Evolutionary conservation across 108 stramenopile genomes (phyloP), one percentile per base, ranked within the genome.

Genomic region (Asterionellopsis glacialis): DNA sequence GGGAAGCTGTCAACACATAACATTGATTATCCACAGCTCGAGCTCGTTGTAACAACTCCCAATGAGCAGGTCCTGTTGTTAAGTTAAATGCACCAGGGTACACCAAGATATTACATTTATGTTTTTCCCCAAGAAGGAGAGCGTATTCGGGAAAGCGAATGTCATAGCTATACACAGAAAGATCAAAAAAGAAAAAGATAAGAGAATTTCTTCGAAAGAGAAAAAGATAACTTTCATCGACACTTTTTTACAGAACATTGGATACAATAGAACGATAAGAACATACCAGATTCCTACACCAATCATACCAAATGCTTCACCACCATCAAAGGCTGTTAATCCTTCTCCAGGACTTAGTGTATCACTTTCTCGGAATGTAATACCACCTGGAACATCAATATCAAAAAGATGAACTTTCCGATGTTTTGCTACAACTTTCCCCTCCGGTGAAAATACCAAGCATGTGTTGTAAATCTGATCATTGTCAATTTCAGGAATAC

Each of bases 31-130:
- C 99, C 0, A 98, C 72, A 11, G 99, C 99, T 11, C 99, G 72
- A 6, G 90, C 99, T 16, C 98, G 76, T 68, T 96, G 97, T 39
- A 99, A 72, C 16, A 99, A 75, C 53, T 99, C 96, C 98, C 98
- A 99, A 69, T 99, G 99, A 0, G 93, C 90, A 0, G 99, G 99
- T 0, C 99, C 99, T 1, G 96, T 97, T 18, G 94, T 95, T 64
- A 94, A 68, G 75, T 99, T 99, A 90, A 99, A 99, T 19, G 99
- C 99, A 11, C 99, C 98, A 0, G 99, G 99, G 47, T 81, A 99
- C 24, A 98, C 69, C 3, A 93, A 45, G 10, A 99, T 62, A 25
- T 81, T 61, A 60, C 84, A 82, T 43, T 80, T 58, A 63, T 95
- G 85, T 52, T 77, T 69, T 55, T 87, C 73, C 7, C 90, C 80